phyloP scores from a whole-genome alignment of 306 rosid species.

The Rubus parviflorus region DNA sequence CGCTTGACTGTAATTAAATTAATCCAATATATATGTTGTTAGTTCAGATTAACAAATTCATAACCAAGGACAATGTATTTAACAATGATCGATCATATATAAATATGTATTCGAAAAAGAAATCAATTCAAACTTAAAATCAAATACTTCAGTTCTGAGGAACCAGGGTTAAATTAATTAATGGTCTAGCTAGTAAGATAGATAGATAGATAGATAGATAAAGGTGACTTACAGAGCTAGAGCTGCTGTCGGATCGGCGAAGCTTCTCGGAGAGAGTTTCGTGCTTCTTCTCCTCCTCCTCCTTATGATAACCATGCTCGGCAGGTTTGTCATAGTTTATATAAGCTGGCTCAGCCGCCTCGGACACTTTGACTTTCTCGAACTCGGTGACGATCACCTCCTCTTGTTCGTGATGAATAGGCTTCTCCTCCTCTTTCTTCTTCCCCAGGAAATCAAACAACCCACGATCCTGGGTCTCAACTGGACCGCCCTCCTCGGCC shows the following conservation, averaged over 20 bases:
- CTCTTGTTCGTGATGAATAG: slow-evolving; percentile 8
- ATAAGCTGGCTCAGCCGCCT: slow-evolving; percentile 5
- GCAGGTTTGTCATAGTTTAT: not conserved
- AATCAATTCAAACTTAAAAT: too few species aligned
- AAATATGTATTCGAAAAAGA: too few species aligned
- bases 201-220: too few species aligned
- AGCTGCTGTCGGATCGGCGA: slow-evolving; percentile 39
- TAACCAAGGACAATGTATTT: not conserved
- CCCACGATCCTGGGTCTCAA: slow-evolving; percentile 69
- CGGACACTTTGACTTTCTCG: slow-evolving; percentile 36
- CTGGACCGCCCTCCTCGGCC: slow-evolving; percentile 24
- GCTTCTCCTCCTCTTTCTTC: slow-evolving; percentile 53
- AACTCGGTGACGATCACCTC: slow-evolving; percentile 32
- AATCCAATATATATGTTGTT: not conserved
- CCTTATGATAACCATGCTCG: not conserved
- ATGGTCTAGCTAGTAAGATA: too few species aligned
- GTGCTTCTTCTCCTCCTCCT: slow-evolving; percentile 30
- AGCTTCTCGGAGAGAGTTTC: slow-evolving; percentile 30
- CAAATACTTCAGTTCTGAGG: too few species aligned
- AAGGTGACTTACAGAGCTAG: slow-evolving; percentile 48
- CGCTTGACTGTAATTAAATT: slow-evolving; percentile 68
- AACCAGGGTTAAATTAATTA: too few species aligned
- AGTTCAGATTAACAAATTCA: not conserved
- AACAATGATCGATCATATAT: too few species aligned
- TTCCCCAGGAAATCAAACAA: slow-evolving; percentile 59